Base-by-base conservation (phyloP, 1,139 yeast species). In the Scheffersomyces lignicola region DNA sequence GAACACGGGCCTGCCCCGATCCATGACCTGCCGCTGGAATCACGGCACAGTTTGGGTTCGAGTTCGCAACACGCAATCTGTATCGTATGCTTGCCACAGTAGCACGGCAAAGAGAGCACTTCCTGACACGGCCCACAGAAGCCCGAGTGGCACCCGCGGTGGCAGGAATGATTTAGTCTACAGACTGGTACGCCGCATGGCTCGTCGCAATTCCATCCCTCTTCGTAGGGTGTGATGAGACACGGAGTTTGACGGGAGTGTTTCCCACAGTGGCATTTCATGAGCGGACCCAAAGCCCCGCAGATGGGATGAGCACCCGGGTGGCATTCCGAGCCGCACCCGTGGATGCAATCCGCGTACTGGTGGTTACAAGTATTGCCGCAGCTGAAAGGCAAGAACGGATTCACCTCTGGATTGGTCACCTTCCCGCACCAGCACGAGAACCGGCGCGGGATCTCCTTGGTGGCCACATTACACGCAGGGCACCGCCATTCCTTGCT, bases 341-440 rank as follows among this genome's bases (percentile, higher is more conserved):
- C 75, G 54, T 89, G 97, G 1, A 81, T 73, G 57, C 96, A 87
- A 7, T 73, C 65, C 14, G 62, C 62, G 37, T 82, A 64, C 34
- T 68, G 63, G 14, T 64, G 63, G 35, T 74, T 73, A 62, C 97
- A 89, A 1, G 88, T 71, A 56, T 84, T 89, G 5, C 96, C 96
- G 68, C 97, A 90, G 38, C 94, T 82, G 48, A 89, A 94, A 0
- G 97, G 96, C 40, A 76, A 63, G 37, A 81, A 60, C 10, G 73
- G 65, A 47, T 83, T 80, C 4, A 70, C 62, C 12, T 60, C 65
- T 0, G 97, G 97, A 44, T 85, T 77, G 13, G 76, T 63, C 3
- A 74, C 76, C 49, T 85, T 83, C 2, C 92, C 90, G 66, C 97
- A 89, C 97, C 97, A 89, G 54, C 97, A 89, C 1, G 84, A 77